Base-by-base conservation (phyloP, 805 yeast genomes). In the Sporopachydermia lactativora region DNA sequence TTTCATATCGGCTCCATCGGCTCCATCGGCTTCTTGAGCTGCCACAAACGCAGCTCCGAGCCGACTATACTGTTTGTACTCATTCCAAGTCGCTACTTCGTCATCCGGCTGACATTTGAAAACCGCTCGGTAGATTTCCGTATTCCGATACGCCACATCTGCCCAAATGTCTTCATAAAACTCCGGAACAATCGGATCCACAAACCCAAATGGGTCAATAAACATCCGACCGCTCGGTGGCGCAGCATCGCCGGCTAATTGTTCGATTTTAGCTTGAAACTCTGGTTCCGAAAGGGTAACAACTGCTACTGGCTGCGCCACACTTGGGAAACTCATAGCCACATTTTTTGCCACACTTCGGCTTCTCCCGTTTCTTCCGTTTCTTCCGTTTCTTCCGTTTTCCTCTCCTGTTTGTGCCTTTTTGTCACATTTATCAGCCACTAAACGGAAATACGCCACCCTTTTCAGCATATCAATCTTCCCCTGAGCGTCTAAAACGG, bases 21-120 rank as follows among this genome's bases (percentile, higher is more conserved):
- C 53, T 3, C 48, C 43, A 28, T 49, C 56, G 14, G 51, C 48
- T 19, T 49, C 43, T 41, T 58, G 62, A 3, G 50, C 46, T 4
- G 54, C 57, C 5, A 60, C 59, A 52, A 84, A 84, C 0, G 81
- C 85, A 15, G 68, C 64, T 39, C 66, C 66, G 49, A 81, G 58
- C 44, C 71, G 74, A 43, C 75, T 68, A 54, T 67, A 81, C 18
- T 70, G 75, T 55, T 83, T 88, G 57, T 85, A 92, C 42, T 85
- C 95, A 42, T 71, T 71, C 99, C 99, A 92, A 0, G 86, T 71
- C 17, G 68, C 68, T n/a, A 89, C 97, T 4, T 74, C 66, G 55
- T 89, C 85, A 58, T 92, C 98, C 0, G 99, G 99, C 54, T 94
- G 98, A 46, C 84, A 76, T 47, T 88, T 88, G 69, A 92, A 92